These are phyloP conservation scores for Typha latifolia DNA, from an alignment of 176 grass and related monocot species.

Conservation along the genomic window DNA sequence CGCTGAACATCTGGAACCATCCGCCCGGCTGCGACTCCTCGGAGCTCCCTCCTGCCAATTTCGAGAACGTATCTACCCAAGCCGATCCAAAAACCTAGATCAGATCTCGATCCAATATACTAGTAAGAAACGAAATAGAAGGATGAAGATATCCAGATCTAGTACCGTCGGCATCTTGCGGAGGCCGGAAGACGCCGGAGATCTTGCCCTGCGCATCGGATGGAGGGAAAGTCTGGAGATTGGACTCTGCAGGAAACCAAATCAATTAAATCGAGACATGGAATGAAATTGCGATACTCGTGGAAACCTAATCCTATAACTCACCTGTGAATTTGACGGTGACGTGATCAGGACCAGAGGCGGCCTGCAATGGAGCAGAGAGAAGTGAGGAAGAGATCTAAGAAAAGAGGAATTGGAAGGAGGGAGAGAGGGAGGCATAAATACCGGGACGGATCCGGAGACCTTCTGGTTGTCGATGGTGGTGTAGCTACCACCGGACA, in stretches of 20 bases:
- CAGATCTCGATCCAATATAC: slow-evolving; percentile 18
- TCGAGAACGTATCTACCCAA: slow-evolving; percentile 68
- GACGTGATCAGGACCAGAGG: slow-evolving; percentile 53
- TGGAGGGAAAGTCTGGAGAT: slow-evolving; percentile 88
- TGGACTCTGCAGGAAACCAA: slow-evolving; percentile 41
- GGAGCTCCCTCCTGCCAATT: slow-evolving; percentile 20
- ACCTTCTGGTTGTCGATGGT: slow-evolving; percentile 77
- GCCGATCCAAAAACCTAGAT: not conserved
- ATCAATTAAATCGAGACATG: not conserved
- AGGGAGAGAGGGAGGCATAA: not conserved
- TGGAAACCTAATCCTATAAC: not conserved
- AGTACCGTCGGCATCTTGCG: slow-evolving; percentile 83
- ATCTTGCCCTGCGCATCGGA: slow-evolving; percentile 83
- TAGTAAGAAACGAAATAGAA: not conserved
- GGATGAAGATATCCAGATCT: not conserved
- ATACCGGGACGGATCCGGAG: slow-evolving; percentile 89
- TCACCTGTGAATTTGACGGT: slow-evolving; percentile 63
- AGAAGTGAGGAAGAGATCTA: slow-evolving; percentile 8
- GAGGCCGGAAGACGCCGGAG: slow-evolving; percentile 74
- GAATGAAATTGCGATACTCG: not conserved
- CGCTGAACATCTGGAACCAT: slow-evolving; percentile 78
- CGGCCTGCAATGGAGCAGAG: slow-evolving; percentile 25
- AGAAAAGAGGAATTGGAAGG: not conserved
- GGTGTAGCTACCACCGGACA: slow-evolving; percentile 87
- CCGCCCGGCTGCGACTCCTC: slow-evolving; percentile 58